These are phyloP conservation scores for Exophiala dermatitidis DNA, from an alignment of 2,329 filamentous ascomycete genomes.

Conservation along the genomic window DNA sequence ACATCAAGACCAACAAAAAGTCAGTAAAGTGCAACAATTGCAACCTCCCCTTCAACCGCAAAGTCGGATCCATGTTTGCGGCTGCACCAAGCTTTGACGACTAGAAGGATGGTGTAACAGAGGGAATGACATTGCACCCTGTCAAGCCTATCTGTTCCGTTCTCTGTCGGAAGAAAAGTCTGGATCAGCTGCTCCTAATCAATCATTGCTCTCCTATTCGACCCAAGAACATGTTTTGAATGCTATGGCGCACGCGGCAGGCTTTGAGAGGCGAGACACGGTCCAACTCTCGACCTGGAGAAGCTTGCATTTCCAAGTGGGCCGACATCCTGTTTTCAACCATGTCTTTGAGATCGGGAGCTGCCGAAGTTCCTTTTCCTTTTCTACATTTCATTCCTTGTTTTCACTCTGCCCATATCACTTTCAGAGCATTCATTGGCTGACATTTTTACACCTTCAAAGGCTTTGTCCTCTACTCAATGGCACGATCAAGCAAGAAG, in stretches of 20 bases:
- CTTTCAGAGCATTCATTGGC: conserved; percentile 5
- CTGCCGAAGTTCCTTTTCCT: not conserved
- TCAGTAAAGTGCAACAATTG: conserved; percentile 43
- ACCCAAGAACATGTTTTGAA: conserved; percentile 7
- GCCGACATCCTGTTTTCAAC: not conserved
- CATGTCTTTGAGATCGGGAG: not conserved
- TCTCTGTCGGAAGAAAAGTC: not conserved
- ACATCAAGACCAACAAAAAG: conserved; percentile 99
- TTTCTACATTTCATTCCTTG: not conserved
- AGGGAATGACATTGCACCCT: not conserved
- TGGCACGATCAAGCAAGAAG: conserved; percentile 62
- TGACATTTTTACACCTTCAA: conserved; percentile 29
- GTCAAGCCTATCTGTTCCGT: not conserved
- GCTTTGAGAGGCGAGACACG: conserved; percentile 2
- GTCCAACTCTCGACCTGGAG: conserved; percentile 6
- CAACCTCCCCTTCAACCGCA: conserved; percentile 22
- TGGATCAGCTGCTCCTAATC: not conserved
- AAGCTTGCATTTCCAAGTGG: not conserved
- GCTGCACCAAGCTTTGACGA: conserved; percentile 14
- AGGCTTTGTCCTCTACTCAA: conserved; percentile 80
- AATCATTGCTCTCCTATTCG: not conserved
- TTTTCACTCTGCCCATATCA: not conserved
- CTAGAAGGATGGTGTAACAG: not conserved
- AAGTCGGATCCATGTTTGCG: conserved; percentile 16
- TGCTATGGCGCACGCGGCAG: not conserved